Evolutionary conservation across 768 basidiomycete species (phyloP).

Genomic region (Cystofilobasidium ferigula): DNA sequence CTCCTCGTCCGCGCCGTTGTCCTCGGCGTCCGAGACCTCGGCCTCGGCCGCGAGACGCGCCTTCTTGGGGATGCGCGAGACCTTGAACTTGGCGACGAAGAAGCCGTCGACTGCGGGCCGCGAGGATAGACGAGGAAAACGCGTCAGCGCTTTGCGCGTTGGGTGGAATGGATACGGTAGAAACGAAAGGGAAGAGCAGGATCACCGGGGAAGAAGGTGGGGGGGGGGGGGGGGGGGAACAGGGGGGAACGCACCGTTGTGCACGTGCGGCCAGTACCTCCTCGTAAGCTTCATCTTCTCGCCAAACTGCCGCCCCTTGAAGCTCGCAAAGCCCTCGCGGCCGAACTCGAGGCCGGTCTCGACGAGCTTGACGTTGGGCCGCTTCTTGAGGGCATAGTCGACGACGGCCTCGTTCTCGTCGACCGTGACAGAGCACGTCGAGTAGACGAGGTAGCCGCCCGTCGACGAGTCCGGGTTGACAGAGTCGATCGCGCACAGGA

Average conservation of each 20-base stretch:
- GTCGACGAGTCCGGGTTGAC: conserved; percentile 77
- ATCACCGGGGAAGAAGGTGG: neutral
- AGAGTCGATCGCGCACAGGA: conserved; percentile 95
- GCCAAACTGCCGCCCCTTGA: conserved; percentile 80
- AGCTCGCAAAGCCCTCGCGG: conserved; percentile 76
- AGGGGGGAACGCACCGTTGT: conserved; percentile 51
- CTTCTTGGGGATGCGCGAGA: conserved; percentile 61
- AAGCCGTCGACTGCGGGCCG: conserved; percentile 72
- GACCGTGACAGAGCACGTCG: conserved; percentile 93
- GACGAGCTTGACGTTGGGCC: conserved; percentile 83
- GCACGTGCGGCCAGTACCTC: conserved; percentile 87
- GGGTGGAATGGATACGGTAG: no score
- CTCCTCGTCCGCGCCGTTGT: conserved; percentile 33
- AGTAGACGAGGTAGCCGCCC: conserved; percentile 91
- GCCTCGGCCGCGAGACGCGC: conserved; percentile 33
- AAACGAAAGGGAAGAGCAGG: no score
- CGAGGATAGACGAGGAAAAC: no score
- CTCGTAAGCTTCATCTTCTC: conserved; percentile 67
- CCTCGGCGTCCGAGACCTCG: conserved; percentile 35
- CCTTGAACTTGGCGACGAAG: conserved; percentile 95
- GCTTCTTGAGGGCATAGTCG: conserved; percentile 89
- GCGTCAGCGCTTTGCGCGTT: no score
- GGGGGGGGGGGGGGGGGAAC: neutral
- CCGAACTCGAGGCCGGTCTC: conserved; percentile 90
- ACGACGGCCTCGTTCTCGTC: conserved; percentile 98